Evolutionary conservation across 75 land plant species (phyloP).

Genomic region (Cupressus sempervirens): DNA sequence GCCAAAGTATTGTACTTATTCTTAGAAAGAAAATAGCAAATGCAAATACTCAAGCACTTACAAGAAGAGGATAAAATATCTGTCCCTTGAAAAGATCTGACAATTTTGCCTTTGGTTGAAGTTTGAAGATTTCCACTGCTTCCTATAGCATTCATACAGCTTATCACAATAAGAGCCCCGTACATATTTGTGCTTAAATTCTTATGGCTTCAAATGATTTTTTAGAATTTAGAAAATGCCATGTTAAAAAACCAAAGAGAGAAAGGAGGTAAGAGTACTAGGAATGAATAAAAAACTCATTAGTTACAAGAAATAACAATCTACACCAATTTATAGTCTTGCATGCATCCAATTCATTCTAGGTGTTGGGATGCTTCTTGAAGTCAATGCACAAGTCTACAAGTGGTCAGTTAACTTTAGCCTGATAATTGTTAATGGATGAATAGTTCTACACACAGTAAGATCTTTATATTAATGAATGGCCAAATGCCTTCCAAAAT

Average conservation of each 20-base stretch:
- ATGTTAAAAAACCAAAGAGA: background rate
- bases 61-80: background rate
- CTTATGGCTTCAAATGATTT: background rate
- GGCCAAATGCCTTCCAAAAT: too few relatives aligned
- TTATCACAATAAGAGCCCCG: background rate
- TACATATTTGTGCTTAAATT: background rate
- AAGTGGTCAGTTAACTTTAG: background rate
- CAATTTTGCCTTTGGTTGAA: background rate
- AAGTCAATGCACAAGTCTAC: background rate
- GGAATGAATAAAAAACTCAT: background rate
- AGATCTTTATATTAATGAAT: too few relatives aligned
- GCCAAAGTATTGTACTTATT: background rate
- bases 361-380: background rate
- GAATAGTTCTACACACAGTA: background rate
- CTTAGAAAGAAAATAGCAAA: background rate
- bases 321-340: background rate
- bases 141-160: background rate
- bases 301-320: background rate
- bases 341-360: background rate
- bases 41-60: background rate
- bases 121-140: background rate
- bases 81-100: background rate
- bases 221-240: background rate
- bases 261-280: background rate
- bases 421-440: background rate